These are phyloP conservation scores for Pyronema omphalodes DNA, from an alignment of 495 filamentous ascomycete species.

Conservation along the genomic window DNA sequence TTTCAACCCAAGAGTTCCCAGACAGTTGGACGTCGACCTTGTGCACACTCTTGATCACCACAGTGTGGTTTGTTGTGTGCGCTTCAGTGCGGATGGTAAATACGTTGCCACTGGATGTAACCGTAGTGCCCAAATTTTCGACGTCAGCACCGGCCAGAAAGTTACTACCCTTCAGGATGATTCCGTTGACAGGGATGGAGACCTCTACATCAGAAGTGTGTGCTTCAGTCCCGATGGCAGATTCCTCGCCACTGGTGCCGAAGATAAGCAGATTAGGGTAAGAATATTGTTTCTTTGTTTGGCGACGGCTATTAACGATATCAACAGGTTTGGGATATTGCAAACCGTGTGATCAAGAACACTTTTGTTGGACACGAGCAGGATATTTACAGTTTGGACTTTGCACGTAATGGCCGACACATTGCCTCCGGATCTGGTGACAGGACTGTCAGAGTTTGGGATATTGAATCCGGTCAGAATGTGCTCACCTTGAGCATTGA, in stretches of 20 bases:
- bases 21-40: constrained; percentile 68
- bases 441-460: constrained; percentile 75
- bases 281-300: constrained; percentile 22
- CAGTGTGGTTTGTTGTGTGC: constrained; percentile 78
- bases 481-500: constrained; percentile 66
- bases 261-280: constrained; percentile 82
- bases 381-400: constrained; percentile 87
- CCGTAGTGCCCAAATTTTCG: constrained; percentile 75
- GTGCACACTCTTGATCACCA: constrained; percentile 75
- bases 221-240: constrained; percentile 86
- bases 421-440: constrained; percentile 83
- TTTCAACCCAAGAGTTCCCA: constrained; percentile 70
- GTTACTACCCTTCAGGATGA: constrained; percentile 69
- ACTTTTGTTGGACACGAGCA: constrained; percentile 78
- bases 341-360: constrained; percentile 51
- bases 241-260: constrained; percentile 74
- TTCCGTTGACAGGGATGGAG: constrained; percentile 61
- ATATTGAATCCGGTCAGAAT: constrained; percentile 56
- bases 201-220: constrained; percentile 79
- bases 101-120: constrained; percentile 83
- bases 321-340: constrained; percentile 74
- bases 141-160: constrained; percentile 59
- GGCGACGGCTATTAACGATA: not conserved
- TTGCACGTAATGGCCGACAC: constrained; percentile 66
- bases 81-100: constrained; percentile 76